Evolutionary conservation across 768 basidiomycete species (phyloP).

Genomic region (Auricularia heimuer): DNA sequence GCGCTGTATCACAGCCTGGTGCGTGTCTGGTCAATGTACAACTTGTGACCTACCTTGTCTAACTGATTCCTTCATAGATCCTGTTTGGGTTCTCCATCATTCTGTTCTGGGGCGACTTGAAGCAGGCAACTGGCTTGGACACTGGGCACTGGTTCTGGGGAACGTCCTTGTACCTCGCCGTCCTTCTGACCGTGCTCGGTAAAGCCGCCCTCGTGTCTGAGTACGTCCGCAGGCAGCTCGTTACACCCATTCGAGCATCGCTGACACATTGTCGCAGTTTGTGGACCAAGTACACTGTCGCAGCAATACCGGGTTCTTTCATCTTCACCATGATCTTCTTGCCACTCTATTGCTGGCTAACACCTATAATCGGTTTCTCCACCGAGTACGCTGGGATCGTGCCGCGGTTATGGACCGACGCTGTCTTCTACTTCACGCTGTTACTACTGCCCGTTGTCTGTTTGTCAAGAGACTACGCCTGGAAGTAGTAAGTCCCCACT

Average conservation of each 20-base stretch:
- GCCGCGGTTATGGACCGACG: slow-evolving; percentile 78
- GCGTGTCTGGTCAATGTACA: slow-evolving; percentile 18
- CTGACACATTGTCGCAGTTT: slow-evolving; percentile 39
- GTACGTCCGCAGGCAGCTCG: slow-evolving; percentile 40
- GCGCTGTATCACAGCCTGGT: slow-evolving; percentile 86
- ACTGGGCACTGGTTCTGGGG: slow-evolving; percentile 99
- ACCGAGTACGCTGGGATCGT: slow-evolving; percentile 86
- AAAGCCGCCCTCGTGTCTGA: slow-evolving; percentile 97
- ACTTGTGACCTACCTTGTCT: slow-evolving; percentile 6
- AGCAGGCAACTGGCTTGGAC: slow-evolving; percentile 69
- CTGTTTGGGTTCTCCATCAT: slow-evolving; percentile 81
- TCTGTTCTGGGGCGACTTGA: slow-evolving; percentile 88
- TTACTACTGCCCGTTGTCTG: slow-evolving; percentile 78
- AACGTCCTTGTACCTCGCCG: slow-evolving; percentile 87
- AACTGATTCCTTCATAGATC: slow-evolving; percentile 37
- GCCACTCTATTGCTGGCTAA: slow-evolving; percentile 79
- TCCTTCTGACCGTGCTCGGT: slow-evolving; percentile 88
- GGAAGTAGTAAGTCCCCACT: slow-evolving; percentile 80
- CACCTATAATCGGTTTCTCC: slow-evolving; percentile 76
- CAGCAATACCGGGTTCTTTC: slow-evolving; percentile 95
- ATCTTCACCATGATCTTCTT: slow-evolving; percentile 93
- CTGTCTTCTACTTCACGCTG: slow-evolving; percentile 83
- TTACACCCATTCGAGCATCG: slow-evolving; percentile 1
- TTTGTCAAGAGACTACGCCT: slow-evolving; percentile 78
- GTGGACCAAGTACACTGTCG: slow-evolving; percentile 96